Conservation (phyloP, 2,329 filamentous ascomycete genomes). For the Ophiocordyceps sinensis region DNA sequence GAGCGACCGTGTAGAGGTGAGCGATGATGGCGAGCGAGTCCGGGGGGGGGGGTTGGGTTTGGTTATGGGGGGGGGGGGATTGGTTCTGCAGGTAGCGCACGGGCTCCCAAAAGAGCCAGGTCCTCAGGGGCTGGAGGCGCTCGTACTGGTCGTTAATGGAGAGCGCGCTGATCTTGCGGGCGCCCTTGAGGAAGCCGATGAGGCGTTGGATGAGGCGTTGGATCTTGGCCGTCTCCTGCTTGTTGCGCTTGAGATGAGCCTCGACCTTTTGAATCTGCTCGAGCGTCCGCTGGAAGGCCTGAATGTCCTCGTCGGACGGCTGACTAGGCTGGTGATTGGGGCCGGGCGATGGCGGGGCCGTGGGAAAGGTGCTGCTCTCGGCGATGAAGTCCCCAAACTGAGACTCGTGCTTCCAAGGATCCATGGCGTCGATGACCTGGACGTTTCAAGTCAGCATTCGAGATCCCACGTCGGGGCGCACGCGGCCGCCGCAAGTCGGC, state of each 20-base stretch:
- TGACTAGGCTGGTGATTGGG: constrained; percentile 47
- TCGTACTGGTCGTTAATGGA: constrained; percentile 77
- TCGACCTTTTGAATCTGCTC: constrained; percentile 55
- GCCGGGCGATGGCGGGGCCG: constrained; percentile 46
- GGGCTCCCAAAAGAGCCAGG: constrained; percentile 94
- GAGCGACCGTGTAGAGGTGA: constrained; percentile 79
- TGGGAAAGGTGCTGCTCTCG: constrained; percentile 61
- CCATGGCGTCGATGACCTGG: constrained; percentile 82
- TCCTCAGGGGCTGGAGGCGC: constrained; percentile 72
- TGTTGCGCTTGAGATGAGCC: constrained; percentile 50
- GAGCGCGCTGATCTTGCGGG: constrained; percentile 54
- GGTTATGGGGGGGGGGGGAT: too few species aligned
- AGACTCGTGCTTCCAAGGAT: constrained; percentile 79
- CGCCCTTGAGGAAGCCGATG: constrained; percentile 56
- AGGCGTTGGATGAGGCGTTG: constrained; percentile 56
- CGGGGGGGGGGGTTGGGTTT: too few species aligned
- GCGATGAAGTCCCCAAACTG: constrained; percentile 71
- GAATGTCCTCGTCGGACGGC: constrained; percentile 55
- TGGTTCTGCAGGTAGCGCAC: constrained; percentile 68
- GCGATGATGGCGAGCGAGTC: constrained; percentile 72
- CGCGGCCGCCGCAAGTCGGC: too few species aligned
- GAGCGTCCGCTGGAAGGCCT: constrained; percentile 51
- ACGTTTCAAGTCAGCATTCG: neutral
- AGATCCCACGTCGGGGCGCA: neutral
- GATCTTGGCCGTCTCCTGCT: constrained; percentile 54